Evolutionary conservation across 495 filamentous ascomycete genomes (phyloP).

Genomic region (Annulohypoxylon stygium): DNA sequence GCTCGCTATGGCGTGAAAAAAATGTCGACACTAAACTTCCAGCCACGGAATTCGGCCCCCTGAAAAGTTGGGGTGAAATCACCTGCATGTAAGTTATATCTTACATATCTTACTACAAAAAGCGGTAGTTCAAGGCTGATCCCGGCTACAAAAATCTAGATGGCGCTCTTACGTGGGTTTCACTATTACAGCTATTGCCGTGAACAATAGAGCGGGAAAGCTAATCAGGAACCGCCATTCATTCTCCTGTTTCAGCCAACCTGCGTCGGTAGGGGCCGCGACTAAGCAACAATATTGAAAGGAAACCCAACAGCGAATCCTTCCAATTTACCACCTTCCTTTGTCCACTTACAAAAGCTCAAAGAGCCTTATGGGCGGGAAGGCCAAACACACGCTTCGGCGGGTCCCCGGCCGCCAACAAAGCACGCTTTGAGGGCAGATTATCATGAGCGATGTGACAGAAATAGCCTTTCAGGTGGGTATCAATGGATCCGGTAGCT

Average conservation of each 20-base stretch:
- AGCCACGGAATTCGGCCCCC: not conserved
- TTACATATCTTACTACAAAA: not conserved
- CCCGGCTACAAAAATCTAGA: not conserved
- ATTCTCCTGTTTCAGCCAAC: constrained; percentile 1
- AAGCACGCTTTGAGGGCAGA: constrained; percentile 8
- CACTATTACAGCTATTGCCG: not conserved
- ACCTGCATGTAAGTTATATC: not conserved
- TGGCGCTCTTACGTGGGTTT: not conserved
- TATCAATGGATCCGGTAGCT: not conserved
- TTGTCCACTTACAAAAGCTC: constrained; percentile 15
- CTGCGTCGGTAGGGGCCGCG: not conserved
- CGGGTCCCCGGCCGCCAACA: constrained; percentile 6
- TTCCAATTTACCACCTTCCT: constrained; percentile 33
- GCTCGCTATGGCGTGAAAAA: not conserved
- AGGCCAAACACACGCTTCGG: not conserved
- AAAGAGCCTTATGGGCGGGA: not conserved
- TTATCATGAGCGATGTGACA: not conserved
- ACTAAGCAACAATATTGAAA: not conserved
- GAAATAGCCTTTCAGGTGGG: constrained; percentile 2
- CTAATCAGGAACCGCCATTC: not conserved
- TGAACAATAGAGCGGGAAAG: not conserved
- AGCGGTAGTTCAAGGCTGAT: not conserved
- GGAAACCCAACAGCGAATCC: constrained; percentile 16
- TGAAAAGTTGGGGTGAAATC: not conserved
- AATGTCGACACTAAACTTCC: not conserved